phyloP scores from a whole-genome alignment of 202 grass and related monocot species.

The Setaria viridis region DNA sequence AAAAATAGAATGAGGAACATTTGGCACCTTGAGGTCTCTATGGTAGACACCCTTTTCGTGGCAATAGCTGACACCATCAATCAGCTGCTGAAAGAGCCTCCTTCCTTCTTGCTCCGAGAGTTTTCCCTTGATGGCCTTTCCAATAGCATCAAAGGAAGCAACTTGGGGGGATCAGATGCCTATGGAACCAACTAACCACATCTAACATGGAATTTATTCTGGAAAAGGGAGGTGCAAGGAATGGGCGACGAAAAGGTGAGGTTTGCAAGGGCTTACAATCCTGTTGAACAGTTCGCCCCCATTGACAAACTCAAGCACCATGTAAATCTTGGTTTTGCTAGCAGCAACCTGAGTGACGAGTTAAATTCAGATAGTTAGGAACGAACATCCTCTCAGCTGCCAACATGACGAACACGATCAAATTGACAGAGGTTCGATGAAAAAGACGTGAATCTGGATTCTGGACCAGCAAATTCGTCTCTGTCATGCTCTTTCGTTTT shows the following conservation, averaged over 20 bases:
- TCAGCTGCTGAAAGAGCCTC: conserved; percentile 77
- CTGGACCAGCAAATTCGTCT: not conserved
- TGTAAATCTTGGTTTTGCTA: conserved; percentile 76
- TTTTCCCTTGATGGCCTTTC: conserved; percentile 60
- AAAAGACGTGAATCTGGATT: not conserved
- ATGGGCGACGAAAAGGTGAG: not conserved
- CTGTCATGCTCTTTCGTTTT: not conserved
- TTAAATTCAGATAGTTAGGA: not conserved
- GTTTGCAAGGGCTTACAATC: conserved; percentile 51
- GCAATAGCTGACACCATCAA: conserved; percentile 77
- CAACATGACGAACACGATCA: not conserved
- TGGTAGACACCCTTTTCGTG: conserved; percentile 83
- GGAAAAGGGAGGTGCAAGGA: not conserved
- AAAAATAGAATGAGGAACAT: conserved; percentile 15
- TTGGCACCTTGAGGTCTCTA: conserved; percentile 75
- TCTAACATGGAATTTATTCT: not conserved
- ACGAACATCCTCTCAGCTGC: not conserved
- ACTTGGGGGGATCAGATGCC: not conserved
- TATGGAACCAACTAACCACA: not conserved
- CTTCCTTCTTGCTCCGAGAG: conserved; percentile 66
- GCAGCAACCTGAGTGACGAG: conserved; percentile 55
- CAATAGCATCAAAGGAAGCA: not conserved
- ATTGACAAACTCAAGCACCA: conserved; percentile 72
- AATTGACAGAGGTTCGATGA: not conserved
- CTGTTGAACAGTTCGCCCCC: conserved; percentile 67